Base-by-base conservation (phyloP, 495 filamentous ascomycete species). In the Glarea lozoyensis region DNA sequence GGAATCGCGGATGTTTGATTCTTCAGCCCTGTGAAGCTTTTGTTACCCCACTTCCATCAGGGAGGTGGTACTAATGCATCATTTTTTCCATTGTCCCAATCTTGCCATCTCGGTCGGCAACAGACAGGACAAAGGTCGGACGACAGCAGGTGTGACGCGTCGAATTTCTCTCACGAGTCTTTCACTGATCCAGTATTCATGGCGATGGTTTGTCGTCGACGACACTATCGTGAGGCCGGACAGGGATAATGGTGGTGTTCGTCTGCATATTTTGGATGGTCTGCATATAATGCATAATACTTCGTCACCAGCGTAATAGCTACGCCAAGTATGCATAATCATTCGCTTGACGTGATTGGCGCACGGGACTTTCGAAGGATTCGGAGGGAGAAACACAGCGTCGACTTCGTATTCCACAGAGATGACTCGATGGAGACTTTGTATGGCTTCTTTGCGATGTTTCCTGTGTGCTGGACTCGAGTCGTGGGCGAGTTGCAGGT, bases 251-350 rank as follows among this genome's bases (percentile, higher is more conserved):
- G 25, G 24, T 40, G 12, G 23, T 29, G 25, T 6, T 36, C n/a
- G n/a, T n/a, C n/a, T n/a, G 22, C 45, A 48, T 24, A 42, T 33
- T 42, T 42, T 41, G 17, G 16, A 30, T 48, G 3, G 20, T 21
- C 13, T 48, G 45, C 45, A 48, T 48, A 19, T 22, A 48, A 37
- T 24, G 45, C 45, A 48, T 48, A 38, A 48, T 12, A 22, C 29
- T 41, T 30, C 32, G 33, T 15, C 27, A 29, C 34, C 10, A 13
- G 18, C 20, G 2, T 5, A n/a, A 10, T 6, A 22, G n/a, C n/a
- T n/a, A n/a, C n/a, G n/a, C n/a, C n/a, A n/a, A n/a, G n/a, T n/a
- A n/a, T n/a, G n/a, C n/a, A n/a, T n/a, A n/a, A n/a, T n/a, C n/a
- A 3, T 33, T 48, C 17, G 34, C 23, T 48, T 34, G 45, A 12